Evolutionary conservation across 2,329 filamentous ascomycete species (phyloP).

Genomic region (Fonsecaea monophora): DNA sequence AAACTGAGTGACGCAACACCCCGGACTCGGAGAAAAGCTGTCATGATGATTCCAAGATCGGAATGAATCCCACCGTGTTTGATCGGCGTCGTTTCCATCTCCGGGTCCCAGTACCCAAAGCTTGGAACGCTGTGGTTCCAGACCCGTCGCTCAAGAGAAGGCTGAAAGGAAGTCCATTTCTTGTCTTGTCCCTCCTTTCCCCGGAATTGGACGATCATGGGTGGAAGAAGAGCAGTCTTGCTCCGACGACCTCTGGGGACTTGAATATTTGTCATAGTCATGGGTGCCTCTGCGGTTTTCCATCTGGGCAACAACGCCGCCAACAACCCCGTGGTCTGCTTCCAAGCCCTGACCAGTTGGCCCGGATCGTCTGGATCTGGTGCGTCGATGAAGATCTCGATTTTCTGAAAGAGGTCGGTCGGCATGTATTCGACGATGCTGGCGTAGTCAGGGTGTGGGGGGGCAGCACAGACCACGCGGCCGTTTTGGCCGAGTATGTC

Average conservation of each 20-base stretch:
- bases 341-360: background rate
- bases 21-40: background rate
- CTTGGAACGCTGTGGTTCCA: constrained; percentile 9
- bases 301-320: constrained; percentile 10
- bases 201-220: background rate
- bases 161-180: background rate
- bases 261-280: background rate
- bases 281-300: background rate
- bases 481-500: background rate
- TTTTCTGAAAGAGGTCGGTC: constrained; percentile 5
- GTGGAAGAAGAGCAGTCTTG: background rate
- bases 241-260: background rate
- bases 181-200: background rate
- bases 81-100: background rate
- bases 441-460: background rate
- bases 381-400: constrained; percentile 2
- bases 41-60: background rate
- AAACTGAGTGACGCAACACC: background rate
- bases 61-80: background rate
- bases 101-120: background rate
- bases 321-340: background rate
- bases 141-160: background rate
- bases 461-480: background rate
- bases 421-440: constrained; percentile 9
- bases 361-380: background rate